Base-by-base conservation (phyloP, 2,329 filamentous ascomycete genomes). In the Pseudopyrenochaeta lycopersici region DNA sequence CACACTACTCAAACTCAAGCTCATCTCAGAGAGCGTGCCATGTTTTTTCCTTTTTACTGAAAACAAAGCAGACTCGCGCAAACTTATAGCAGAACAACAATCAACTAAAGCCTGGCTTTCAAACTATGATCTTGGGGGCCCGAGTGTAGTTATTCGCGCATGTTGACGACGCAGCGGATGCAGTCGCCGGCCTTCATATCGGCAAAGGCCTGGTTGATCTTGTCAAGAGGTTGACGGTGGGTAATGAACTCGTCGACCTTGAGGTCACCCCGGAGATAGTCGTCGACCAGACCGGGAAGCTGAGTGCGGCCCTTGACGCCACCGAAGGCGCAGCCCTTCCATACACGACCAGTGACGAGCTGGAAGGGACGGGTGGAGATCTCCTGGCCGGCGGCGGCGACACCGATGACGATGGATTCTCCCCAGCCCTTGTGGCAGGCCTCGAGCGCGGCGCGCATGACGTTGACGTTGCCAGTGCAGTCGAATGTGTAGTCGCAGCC, bases 221-320 rank as follows among this genome's bases (percentile, higher is more conserved):
- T 87, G 56, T 81, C 80, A 39, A 99, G 82, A 3, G 84, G 85
- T 81, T 96, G 91, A 68, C 93, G 88, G 82, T 99, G 95, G 29
- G 95, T 99, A 81, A 99, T 98, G 83, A 98, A 98, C 82, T 99
- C 95, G 76, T 98, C 94, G 40, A 98, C 95, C 88, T 97, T 98
- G 74, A 99, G 88, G 74, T 90, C 86, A 68, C 93, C 93, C 47
- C 85, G 85, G 77, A 96, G 84, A 81, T 99, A 99, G 79, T 98
- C 94, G 64, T 87, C 81, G 20, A 99, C 92, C 35, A 99, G 88
- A 54, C 85, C 88, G 42, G 90, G 90, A 63, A 99, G 87, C 81
- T 99, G 95, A 30, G 90, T 89, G 73, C 95, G 93, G 67, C 95
- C 95, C 85, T 98, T 99, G 84, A 99, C 93, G 69, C 95, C 95